Evolutionary conservation across 1,139 yeast species (phyloP).

Genomic region (Sugiyamaella paludigena): DNA sequence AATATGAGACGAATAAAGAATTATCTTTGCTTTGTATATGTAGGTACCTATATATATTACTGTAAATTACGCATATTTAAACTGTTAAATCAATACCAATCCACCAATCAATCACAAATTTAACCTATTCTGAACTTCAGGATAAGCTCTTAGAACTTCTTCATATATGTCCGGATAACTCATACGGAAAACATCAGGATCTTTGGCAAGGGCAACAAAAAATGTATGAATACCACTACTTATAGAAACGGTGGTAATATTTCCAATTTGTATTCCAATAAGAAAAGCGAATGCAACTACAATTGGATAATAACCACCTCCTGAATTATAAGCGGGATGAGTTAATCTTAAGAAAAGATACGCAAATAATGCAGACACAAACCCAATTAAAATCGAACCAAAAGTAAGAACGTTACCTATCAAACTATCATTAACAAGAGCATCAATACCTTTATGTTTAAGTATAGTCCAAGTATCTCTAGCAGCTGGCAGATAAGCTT

Average conservation of each 20-base stretch:
- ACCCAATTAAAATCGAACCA: conserved; percentile 69
- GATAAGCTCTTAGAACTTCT: conserved; percentile 68
- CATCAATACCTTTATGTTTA: conserved; percentile 80
- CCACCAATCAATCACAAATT: conserved; percentile 17
- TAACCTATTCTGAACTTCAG: conserved; percentile 57
- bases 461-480: conserved; percentile 79
- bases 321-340: conserved; percentile 65
- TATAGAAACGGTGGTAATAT: conserved; percentile 69
- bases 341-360: conserved; percentile 71
- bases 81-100: background rate
- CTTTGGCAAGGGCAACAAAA: conserved; percentile 82
- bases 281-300: conserved; percentile 75
- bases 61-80: too few species aligned
- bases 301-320: conserved; percentile 69
- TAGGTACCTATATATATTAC: too few species aligned
- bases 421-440: conserved; percentile 79
- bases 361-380: conserved; percentile 64
- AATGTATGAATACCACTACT: conserved; percentile 82
- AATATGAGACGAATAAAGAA: background rate
- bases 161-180: conserved; percentile 76
- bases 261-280: conserved; percentile 73
- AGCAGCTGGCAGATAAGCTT: conserved; percentile 70
- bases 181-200: conserved; percentile 79
- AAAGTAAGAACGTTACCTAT: conserved; percentile 73
- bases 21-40: background rate